phyloP scores from a whole-genome alignment of 352 stramenopile genomes.

The Globisporangium mamillatum region DNA sequence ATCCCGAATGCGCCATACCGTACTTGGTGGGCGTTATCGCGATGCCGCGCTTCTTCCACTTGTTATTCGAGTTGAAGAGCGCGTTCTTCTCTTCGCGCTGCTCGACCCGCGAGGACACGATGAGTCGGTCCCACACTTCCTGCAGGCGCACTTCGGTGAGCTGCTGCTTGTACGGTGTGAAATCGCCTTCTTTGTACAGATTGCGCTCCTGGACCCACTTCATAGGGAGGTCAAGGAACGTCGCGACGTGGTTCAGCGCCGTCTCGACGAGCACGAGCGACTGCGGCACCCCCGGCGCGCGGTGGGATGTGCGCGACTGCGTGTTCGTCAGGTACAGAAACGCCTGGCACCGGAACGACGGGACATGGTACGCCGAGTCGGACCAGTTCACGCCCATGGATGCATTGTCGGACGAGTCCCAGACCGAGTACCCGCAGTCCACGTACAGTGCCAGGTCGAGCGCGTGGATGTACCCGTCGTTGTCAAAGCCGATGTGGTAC shows the following conservation, averaged over 20 bases:
- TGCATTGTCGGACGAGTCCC: constrained; percentile 92
- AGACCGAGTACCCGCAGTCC: constrained; percentile 93
- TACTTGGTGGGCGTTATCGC: constrained; percentile 89
- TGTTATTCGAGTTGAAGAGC: constrained; percentile 91
- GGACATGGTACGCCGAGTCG: constrained; percentile 94
- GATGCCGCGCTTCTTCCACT: constrained; percentile 90
- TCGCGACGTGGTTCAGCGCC: constrained; percentile 94
- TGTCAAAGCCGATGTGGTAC: constrained; percentile 89
- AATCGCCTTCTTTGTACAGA: constrained; percentile 90
- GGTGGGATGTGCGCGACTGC: constrained; percentile 93
- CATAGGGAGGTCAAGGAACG: constrained; percentile 61
- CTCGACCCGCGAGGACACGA: constrained; percentile 67
- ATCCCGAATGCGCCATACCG: constrained; percentile 92
- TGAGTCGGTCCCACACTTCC: constrained; percentile 74
- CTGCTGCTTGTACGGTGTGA: constrained; percentile 91
- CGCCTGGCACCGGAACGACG: constrained; percentile 85
- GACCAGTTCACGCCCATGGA: constrained; percentile 94
- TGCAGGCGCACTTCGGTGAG: constrained; percentile 91
- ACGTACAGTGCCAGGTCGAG: constrained; percentile 93
- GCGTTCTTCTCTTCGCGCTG: constrained; percentile 65
- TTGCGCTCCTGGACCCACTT: constrained; percentile 85
- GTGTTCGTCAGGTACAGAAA: constrained; percentile 93
- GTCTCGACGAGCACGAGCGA: constrained; percentile 90
- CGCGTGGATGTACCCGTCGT: constrained; percentile 83
- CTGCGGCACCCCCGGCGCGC: constrained; percentile 94